Base-by-base conservation (phyloP, 495 filamentous ascomycete genomes). In the Coniosporium apollinis region DNA sequence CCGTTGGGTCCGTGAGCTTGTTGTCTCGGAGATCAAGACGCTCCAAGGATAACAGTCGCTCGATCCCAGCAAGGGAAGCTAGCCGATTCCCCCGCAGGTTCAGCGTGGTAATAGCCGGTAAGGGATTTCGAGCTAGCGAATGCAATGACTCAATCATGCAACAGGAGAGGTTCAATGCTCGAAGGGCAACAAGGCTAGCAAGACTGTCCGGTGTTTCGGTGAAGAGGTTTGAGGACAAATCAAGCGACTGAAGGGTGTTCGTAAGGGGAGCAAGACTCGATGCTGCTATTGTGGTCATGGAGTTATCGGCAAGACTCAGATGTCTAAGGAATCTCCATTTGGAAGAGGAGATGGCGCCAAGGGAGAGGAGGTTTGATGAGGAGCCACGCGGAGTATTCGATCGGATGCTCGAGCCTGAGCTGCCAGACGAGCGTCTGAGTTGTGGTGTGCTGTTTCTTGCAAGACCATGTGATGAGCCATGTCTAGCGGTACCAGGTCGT, bases 81-180 rank as follows among this genome's bases (percentile, higher is more conserved):
- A 97, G 69, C 22, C 85, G 79, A 54, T 97, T 97, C 15, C 70
- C 76, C 29, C 89, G 76, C 29, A 97, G 70, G 50, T 96, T 96
- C 43, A 97, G 66, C 15, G 83, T 83, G 3, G 79, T 87, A 42
- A 96, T 94, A 31, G 89, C 87, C 11, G 89, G 86, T 3, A 97
- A 66, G 20, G 89, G 87, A 51, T 77, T 85, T 37, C 80, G 71
- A 2, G 74, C 72, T 13, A 97, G 62, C 3, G 86, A 93, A 45
- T 91, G 84, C 38, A 97, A 61, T 21, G 84, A 91, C 36, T 89
- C 82, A 33, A 97, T 93, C 87, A 96, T 94, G 66, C 89, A 94
- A 48, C 84, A 75, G 10, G 86, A 87, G 19, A 97, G 64, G 48
- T 97, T 96, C 30, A 97, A 59, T 17, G 89, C 85, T 30, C 82